Evolutionary conservation across 805 yeast species (phyloP), one percentile per base, ranked within the genome.

Genomic region (Candida koratica): DNA sequence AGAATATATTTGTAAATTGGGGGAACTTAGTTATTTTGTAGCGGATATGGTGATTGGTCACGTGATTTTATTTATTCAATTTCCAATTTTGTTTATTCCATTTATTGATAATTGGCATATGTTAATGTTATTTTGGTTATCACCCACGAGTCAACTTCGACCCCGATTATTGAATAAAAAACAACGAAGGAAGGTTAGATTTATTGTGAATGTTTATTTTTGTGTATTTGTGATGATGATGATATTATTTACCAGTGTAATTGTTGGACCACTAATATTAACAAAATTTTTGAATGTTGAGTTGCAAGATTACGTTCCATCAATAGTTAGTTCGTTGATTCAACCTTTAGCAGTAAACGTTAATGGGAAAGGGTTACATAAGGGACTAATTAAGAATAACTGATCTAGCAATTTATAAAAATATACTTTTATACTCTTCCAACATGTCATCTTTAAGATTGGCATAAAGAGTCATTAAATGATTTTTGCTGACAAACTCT

Each of bases 21-120:
- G 73, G 47, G 93, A 83, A 51, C 64, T 80, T 66, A 71, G 81
- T n/a, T 71, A 73, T 38, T 83, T 81, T 61, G 76, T 82, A 0
- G 76, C 73, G 4, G 93, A 83, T 55, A 68, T 79, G 39, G 53
- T 73, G 18, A 58, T 81, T 19, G 76, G 81, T 0, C 88, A 83
- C 51, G 45, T 73, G 27, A 55, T 83, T 10, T 58, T 81, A 34
- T 71, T 75, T 41, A 54, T 69, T 5, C 85, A 81, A 45, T 56
- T 79, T 7, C 88, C 88, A 1, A 42, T 82, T 11, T 55, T 81
- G 23, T 62, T 81, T 23, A 59, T 79, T 26, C 89, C 89, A 0
- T 79, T 68, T 45, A 68, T 79, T 30, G 83, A 81, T 48, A 69
- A 69, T 31, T 72, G 80, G 73, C 93, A 83, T 49, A 74, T 87